Conservation (phyloP, 495 filamentous ascomycete genomes). For the Xylaria sp. region DNA sequence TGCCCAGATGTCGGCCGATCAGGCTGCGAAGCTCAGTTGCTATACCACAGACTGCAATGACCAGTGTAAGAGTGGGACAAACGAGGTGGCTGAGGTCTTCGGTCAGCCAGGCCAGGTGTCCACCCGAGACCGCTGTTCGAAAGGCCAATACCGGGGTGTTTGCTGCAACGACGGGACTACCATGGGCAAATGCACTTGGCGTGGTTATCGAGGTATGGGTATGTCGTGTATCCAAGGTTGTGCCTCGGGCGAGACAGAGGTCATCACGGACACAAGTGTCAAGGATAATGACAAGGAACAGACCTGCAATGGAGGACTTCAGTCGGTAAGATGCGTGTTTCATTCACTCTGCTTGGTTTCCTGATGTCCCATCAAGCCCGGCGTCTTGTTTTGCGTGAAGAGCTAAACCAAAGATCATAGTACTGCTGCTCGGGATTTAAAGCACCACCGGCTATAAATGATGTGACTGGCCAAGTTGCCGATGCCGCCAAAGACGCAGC, state of each 20-base stretch:
- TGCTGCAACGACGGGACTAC: background rate
- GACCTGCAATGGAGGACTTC: background rate
- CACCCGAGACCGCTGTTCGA: background rate
- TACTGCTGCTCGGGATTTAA: conserved; percentile 1
- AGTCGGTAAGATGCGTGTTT: too few species aligned
- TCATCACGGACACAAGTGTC: background rate
- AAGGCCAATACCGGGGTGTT: background rate
- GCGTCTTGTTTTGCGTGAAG: too few species aligned
- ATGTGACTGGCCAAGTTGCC: background rate
- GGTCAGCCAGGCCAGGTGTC: background rate
- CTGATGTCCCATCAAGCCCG: too few species aligned
- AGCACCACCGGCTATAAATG: background rate
- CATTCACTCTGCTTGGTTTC: too few species aligned
- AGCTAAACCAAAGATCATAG: too few species aligned
- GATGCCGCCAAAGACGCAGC: background rate
- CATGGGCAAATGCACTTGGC: background rate
- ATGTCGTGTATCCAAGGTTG: background rate
- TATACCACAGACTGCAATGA: background rate
- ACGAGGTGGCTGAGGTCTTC: background rate
- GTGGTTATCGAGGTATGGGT: background rate
- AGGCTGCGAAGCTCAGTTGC: background rate
- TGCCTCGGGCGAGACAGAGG: background rate
- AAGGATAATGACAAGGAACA: background rate
- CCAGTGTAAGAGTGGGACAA: background rate
- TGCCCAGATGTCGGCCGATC: background rate